A percentile compares a stretch with the other conserved stretches of the same genome.
Conservation (phyloP, 2,329 filamentous ascomycete species). For the Epichloe elymi region DNA sequence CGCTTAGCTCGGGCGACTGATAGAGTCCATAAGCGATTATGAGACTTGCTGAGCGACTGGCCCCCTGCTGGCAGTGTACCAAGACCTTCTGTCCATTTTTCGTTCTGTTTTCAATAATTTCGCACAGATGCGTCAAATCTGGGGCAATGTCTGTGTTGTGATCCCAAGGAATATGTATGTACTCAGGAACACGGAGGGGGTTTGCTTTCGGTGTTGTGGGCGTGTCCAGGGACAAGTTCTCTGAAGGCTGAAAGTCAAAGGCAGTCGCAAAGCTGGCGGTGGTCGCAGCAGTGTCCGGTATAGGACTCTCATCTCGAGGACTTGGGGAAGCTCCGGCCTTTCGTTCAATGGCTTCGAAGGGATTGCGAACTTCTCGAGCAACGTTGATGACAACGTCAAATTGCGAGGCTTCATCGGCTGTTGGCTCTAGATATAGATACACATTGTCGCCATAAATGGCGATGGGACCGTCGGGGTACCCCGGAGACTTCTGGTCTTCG, state of each 20-base stretch:
- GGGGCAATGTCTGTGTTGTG: constrained; percentile 77
- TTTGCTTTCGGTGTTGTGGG: constrained; percentile 43
- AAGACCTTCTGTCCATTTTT: constrained; percentile 65
- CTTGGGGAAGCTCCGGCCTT: constrained; percentile 15
- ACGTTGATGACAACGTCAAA: constrained; percentile 82
- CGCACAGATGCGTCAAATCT: constrained; percentile 62
- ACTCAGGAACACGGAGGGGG: constrained; percentile 50
- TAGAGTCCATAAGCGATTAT: constrained; percentile 80
- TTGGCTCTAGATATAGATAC: constrained; percentile 69
- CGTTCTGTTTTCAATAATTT: constrained; percentile 60
- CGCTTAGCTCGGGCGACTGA: constrained; percentile 60
- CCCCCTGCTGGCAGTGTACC: constrained; percentile 76
- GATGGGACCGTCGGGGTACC: constrained; percentile 71
- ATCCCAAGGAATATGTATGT: constrained; percentile 79
- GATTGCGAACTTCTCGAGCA: constrained; percentile 68
- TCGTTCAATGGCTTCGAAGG: constrained; percentile 37
- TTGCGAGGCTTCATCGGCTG: constrained; percentile 58
- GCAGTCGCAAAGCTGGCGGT: constrained; percentile 46
- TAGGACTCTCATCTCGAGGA: constrained; percentile 26
- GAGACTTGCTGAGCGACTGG: constrained; percentile 71
- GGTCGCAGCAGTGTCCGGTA: constrained; percentile 42
- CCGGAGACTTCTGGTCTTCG: constrained; percentile 68
- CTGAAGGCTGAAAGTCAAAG: constrained; percentile 38
- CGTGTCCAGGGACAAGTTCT: constrained; percentile 27
- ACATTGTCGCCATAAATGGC: constrained; percentile 70